Evolutionary conservation across 2,329 filamentous ascomycete species (phyloP).

Genomic region (Trichophaea hybrida): DNA sequence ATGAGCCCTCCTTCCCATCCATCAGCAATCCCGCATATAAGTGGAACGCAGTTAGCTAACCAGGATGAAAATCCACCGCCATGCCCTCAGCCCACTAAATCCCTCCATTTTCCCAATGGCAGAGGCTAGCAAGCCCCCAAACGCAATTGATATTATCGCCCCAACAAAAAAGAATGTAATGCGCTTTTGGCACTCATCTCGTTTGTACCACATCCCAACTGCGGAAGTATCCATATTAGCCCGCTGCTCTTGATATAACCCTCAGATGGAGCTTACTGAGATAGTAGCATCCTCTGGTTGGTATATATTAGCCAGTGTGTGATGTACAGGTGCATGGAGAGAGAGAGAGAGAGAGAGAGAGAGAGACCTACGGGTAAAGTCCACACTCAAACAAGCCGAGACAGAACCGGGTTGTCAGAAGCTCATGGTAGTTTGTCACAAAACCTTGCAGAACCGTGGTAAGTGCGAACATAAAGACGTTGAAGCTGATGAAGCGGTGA

Average conservation of each 20-base stretch:
- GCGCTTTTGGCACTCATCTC: conserved; percentile 74
- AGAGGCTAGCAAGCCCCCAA: conserved; percentile 70
- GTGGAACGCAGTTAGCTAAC: not conserved
- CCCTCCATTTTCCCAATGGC: conserved; percentile 83
- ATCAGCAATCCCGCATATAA: not conserved
- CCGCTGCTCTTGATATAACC: not conserved
- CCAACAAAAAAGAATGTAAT: conserved; percentile 89
- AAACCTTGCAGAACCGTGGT: conserved; percentile 63
- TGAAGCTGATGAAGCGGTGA: conserved; percentile 30
- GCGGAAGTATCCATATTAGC: not conserved
- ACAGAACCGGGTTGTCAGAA: conserved; percentile 72
- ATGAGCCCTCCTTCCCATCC: not conserved
- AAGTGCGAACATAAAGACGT: conserved; percentile 75
- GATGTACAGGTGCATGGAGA: conserved; percentile 31
- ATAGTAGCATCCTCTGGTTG: not conserved
- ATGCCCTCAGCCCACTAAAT: conserved; percentile 56
- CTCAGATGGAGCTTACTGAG: not conserved
- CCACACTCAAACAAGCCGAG: conserved; percentile 47
- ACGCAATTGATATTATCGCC: conserved; percentile 65
- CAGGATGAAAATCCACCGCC: conserved; percentile 74
- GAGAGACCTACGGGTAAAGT: conserved; percentile 62
- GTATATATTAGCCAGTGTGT: not conserved
- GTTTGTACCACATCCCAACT: conserved; percentile 74
- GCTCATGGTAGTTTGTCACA: conserved; percentile 59
- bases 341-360: conserved; percentile 48